phyloP scores from a whole-genome alignment of 345 rosid genomes.

The Arabidopsis thaliana region DNA sequence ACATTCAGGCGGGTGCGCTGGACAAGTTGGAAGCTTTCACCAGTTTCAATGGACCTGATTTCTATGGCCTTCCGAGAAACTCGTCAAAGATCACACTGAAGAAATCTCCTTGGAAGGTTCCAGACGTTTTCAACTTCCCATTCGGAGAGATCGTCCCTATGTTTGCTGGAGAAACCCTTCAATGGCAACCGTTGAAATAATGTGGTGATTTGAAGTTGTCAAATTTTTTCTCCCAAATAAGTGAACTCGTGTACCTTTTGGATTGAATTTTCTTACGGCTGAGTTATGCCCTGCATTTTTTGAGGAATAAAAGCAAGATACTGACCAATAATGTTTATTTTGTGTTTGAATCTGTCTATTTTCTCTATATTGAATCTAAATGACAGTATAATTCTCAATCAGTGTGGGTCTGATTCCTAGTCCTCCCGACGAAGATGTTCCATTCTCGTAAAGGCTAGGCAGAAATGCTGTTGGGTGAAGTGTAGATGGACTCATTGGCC shows the following conservation, averaged over 20 bases:
- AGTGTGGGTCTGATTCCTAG: conserved; percentile 28
- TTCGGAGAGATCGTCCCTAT: conserved; percentile 85
- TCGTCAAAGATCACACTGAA: conserved; percentile 67
- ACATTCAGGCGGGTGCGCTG: conserved; percentile 77
- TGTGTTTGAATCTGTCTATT: neutral
- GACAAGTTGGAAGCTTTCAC: conserved; percentile 94
- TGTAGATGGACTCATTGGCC: conserved; percentile 35
- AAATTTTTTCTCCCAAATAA: neutral
- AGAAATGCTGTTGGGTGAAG: conserved; percentile 5
- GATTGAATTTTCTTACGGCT: conserved; percentile 13
- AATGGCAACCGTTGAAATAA: conserved; percentile 56
- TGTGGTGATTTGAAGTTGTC: conserved; percentile 15
- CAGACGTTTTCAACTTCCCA: conserved; percentile 65
- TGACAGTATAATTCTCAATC: conserved; percentile 28
- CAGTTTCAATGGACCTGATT: conserved; percentile 94
- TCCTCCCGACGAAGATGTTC: conserved; percentile 34
- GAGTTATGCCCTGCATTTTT: conserved; percentile 28
- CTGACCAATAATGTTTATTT: conserved; percentile 30
- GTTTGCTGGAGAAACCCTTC: conserved; percentile 84
- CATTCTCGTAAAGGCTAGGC: conserved; percentile 29
- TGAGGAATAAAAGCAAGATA: conserved; percentile 35
- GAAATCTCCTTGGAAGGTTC: conserved; percentile 77
- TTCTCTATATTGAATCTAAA: conserved; percentile 12
- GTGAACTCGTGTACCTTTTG: conserved; percentile 21
- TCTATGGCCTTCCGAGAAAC: conserved; percentile 93